These are phyloP conservation scores for Trichoderma gracile DNA, from an alignment of 2,329 filamentous ascomycete genomes.

Conservation along the genomic window DNA sequence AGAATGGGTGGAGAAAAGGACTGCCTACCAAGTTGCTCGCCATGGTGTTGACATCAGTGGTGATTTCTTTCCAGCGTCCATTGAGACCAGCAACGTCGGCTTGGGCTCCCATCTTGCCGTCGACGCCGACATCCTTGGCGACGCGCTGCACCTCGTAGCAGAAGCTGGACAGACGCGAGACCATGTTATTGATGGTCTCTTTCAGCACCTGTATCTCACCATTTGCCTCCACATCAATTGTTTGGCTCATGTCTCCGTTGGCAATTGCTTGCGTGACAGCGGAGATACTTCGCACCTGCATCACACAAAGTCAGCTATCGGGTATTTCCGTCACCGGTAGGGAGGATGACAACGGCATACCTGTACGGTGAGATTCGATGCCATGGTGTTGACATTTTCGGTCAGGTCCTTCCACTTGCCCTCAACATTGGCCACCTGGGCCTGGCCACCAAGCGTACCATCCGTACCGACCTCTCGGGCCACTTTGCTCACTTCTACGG, in stretches of 20 bases:
- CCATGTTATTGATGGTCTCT: conserved; percentile 99
- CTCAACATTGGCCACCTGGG: conserved; percentile 89
- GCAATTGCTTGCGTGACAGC: conserved; percentile 94
- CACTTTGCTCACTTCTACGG: conserved; percentile 93
- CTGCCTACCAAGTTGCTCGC: conserved; percentile 60
- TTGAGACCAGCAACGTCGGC: conserved; percentile 91
- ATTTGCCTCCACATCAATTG: conserved; percentile 92
- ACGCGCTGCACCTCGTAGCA: conserved; percentile 95
- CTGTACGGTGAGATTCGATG: conserved; percentile 67
- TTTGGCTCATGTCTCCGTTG: conserved; percentile 92
- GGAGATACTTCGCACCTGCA: conserved; percentile 82
- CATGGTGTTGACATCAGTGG: conserved; percentile 95
- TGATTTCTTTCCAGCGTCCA: conserved; percentile 97
- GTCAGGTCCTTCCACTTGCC: conserved; percentile 98
- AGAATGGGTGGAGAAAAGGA: neutral
- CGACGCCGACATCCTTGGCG: conserved; percentile 93
- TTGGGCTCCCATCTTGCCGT: conserved; percentile 97
- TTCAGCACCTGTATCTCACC: conserved; percentile 93
- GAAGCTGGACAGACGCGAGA: conserved; percentile 91
- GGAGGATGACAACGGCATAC: conserved; percentile 35
- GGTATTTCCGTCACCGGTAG: neutral
- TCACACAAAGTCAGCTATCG: neutral
- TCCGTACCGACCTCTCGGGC: conserved; percentile 96
- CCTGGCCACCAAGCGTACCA: conserved; percentile 89
- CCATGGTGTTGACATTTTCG: conserved; percentile 81